These are phyloP conservation scores for Excoecaria agallocha DNA, from an alignment of 345 rosid genomes.

Conservation along the genomic window DNA sequence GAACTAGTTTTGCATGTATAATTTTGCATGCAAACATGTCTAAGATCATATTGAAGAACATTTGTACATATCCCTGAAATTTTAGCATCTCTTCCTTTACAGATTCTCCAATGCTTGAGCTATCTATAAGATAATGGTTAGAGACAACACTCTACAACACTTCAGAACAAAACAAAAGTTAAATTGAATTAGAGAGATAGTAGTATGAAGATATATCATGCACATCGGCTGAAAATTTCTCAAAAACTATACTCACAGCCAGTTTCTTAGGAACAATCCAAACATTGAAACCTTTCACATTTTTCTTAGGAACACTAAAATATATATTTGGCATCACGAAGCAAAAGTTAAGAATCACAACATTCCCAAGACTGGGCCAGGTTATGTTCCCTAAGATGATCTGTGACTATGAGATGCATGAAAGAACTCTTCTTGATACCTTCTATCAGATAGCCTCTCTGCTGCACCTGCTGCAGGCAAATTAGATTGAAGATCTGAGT, in stretches of 20 bases:
- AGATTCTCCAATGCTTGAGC: constrained; percentile 6
- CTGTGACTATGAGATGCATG: neutral
- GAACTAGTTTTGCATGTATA: neutral
- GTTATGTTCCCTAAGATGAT: constrained; percentile 7
- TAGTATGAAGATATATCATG: neutral
- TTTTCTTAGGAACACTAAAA: neutral
- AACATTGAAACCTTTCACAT: neutral
- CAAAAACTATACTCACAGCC: neutral
- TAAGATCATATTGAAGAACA: neutral
- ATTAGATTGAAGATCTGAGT: constrained; percentile 40
- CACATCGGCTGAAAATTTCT: neutral
- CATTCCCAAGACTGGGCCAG: neutral
- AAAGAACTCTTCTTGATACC: constrained; percentile 40
- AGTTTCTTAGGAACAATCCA: neutral
- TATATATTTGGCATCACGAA: neutral
- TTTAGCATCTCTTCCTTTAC: neutral
- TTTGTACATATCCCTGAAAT: neutral
- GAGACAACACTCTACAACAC: neutral
- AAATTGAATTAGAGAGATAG: neutral
- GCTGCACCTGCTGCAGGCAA: constrained; percentile 26
- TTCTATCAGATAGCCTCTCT: constrained; percentile 44
- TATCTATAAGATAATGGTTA: neutral
- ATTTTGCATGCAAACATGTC: neutral
- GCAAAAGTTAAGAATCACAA: neutral
- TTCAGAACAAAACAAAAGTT: neutral